phyloP scores from a whole-genome alignment of 75 land plant genomes.

The Isoetes taiwanensis region DNA sequence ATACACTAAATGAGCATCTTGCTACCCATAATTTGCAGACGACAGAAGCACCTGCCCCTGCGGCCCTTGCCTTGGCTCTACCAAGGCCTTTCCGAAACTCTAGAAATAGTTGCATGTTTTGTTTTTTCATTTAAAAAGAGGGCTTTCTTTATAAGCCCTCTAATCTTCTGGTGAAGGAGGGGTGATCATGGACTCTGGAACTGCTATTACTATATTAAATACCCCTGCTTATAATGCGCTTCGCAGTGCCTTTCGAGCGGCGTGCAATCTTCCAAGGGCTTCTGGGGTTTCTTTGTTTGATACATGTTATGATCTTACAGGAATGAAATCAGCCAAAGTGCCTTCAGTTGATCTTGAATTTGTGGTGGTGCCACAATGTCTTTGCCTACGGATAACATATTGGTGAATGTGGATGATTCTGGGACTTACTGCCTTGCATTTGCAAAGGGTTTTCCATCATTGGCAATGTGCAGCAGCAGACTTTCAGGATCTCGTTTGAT shows the following conservation, averaged over 20 bases:
- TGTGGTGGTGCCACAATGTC: slow-evolving; percentile 35
- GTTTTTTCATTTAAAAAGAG: too few species aligned
- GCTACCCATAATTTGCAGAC: too few species aligned
- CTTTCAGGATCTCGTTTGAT: slow-evolving; percentile 5
- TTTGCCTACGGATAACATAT: slow-evolving; percentile 44
- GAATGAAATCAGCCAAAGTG: slow-evolving; percentile 30
- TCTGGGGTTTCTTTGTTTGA: slow-evolving; percentile 43
- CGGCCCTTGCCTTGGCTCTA: too few species aligned
- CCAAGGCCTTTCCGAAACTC: too few species aligned
- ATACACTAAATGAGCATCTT: too few species aligned
- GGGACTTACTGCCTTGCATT: slow-evolving; percentile 7
- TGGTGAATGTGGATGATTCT: slow-evolving; percentile 53
- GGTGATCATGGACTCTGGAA: slow-evolving; percentile 62
- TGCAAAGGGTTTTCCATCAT: not conserved
- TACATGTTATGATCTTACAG: slow-evolving; percentile 51
- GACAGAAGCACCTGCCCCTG: too few species aligned
- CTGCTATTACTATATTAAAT: slow-evolving; percentile 59
- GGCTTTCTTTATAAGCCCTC: too few species aligned
- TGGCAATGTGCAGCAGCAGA: slow-evolving; percentile 6
- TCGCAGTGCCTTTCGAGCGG: slow-evolving; percentile 33
- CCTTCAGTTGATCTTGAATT: slow-evolving; percentile 61
- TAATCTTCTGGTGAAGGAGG: slow-evolving; percentile 63
- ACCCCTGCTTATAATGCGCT: slow-evolving; percentile 35
- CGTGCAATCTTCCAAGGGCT: slow-evolving; percentile 30
- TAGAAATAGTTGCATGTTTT: too few species aligned